phyloP scores from a whole-genome alignment of 1,139 yeast genomes.

The Saccharomyces uvarum region DNA sequence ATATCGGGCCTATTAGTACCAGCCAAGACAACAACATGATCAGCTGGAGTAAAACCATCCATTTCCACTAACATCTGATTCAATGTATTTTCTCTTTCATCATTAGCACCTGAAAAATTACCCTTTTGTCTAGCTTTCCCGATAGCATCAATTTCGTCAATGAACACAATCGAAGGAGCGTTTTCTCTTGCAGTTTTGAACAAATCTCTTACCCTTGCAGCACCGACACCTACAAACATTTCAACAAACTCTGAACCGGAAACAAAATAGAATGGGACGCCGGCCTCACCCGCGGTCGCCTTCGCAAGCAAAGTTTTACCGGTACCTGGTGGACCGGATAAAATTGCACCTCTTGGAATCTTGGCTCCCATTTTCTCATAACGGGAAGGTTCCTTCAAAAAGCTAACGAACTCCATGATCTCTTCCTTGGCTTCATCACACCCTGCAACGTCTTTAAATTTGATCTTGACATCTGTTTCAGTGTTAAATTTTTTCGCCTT shows the following conservation, averaged over 20 bases:
- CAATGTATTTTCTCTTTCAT: conserved; percentile 72
- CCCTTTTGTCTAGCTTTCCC: conserved; percentile 67
- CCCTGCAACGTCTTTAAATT: conserved; percentile 76
- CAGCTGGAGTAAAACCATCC: conserved; percentile 73
- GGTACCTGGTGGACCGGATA: conserved; percentile 83
- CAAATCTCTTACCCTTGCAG: conserved; percentile 72
- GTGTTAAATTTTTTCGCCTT: conserved; percentile 66
- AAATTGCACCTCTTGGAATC: conserved; percentile 76
- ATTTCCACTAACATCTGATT: conserved; percentile 75
- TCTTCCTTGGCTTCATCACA: conserved; percentile 79
- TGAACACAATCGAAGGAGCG: conserved; percentile 74
- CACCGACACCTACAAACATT: conserved; percentile 82
- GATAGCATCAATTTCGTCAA: conserved; percentile 81
- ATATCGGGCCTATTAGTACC: conserved; percentile 81
- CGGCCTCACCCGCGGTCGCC: conserved; percentile 83
- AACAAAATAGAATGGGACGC: conserved; percentile 74
- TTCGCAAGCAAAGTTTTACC: conserved; percentile 77
- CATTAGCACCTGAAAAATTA: conserved; percentile 58
- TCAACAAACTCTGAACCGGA: conserved; percentile 77
- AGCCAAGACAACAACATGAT: conserved; percentile 73
- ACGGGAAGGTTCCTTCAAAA: conserved; percentile 63
- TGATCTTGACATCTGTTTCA: conserved; percentile 62
- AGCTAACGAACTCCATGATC: conserved; percentile 77
- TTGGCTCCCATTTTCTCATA: conserved; percentile 75
- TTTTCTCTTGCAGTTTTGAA: conserved; percentile 72